These are phyloP conservation scores for Hanseniaspora uvarum DNA, from an alignment of 1,139 yeast species.

Conservation along the genomic window DNA sequence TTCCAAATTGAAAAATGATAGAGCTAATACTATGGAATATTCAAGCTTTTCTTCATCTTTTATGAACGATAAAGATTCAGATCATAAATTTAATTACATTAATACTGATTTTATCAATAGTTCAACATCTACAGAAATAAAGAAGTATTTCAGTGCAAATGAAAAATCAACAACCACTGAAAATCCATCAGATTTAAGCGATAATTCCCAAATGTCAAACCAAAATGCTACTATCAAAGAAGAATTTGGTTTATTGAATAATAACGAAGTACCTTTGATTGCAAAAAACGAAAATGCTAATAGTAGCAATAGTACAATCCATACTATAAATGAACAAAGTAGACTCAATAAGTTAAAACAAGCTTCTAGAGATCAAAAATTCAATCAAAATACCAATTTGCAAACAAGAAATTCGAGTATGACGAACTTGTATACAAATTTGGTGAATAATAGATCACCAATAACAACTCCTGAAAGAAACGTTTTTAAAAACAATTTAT, in stretches of 20 bases:
- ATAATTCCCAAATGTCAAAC: not conserved
- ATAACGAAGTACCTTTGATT: not conserved
- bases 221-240: not conserved
- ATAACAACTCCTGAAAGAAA: constrained; percentile 1
- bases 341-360: not conserved
- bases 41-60: constrained; percentile 13
- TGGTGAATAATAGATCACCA: not conserved
- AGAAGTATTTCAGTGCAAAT: constrained; percentile 6
- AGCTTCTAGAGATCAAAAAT: constrained; percentile 2
- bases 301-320: not conserved
- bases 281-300: not conserved
- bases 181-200: not conserved
- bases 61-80: constrained; percentile 13
- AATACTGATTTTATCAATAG: constrained; percentile 20
- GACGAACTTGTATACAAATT: not conserved
- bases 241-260: not conserved
- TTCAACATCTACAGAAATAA: constrained; percentile 11
- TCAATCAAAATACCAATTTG: not conserved
- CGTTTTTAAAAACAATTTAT: not conserved
- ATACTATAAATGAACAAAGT: not conserved
- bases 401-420: not conserved
- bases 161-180: constrained; percentile 5
- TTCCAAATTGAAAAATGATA: not conserved
- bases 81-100: constrained; percentile 20
- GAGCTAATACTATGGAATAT: not conserved